These are phyloP conservation scores for Fusarium citri DNA, from an alignment of 2,329 filamentous ascomycete species.

Conservation along the genomic window DNA sequence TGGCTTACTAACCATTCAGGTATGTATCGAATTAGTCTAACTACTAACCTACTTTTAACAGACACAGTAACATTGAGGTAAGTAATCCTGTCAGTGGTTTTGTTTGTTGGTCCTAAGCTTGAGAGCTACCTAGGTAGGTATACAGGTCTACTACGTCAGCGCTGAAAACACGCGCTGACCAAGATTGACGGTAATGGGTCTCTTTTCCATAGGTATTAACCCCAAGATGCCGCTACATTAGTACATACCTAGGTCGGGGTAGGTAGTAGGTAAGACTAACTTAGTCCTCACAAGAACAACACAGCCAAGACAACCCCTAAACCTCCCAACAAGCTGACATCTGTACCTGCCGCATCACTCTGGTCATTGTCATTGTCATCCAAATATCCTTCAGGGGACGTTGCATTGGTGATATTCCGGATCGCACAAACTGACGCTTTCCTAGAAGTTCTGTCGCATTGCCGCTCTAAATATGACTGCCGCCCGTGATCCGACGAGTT, in stretches of 20 bases:
- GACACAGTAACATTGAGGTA: neutral
- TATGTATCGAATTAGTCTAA: neutral
- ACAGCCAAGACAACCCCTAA: neutral
- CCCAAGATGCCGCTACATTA: neutral
- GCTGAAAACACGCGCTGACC: neutral
- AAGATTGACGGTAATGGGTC: neutral
- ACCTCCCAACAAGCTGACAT: neutral
- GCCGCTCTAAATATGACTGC: constrained; percentile 16
- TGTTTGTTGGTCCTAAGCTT: neutral
- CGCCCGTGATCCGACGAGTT: constrained; percentile 67
- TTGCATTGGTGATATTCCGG: constrained; percentile 40
- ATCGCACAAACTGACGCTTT: constrained; percentile 42
- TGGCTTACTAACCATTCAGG: neutral
- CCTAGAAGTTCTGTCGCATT: constrained; percentile 25
- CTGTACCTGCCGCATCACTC: neutral
- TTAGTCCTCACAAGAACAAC: neutral
- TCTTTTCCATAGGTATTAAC: neutral
- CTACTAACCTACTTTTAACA: neutral
- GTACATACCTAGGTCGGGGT: too few relatives aligned
- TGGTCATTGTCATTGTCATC: neutral
- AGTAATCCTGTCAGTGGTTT: neutral
- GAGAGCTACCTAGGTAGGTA: neutral
- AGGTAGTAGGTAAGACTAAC: too few relatives aligned
- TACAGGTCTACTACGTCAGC: neutral
- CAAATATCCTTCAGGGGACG: constrained; percentile 33